Base-by-base conservation (phyloP, 148 eudicot genomes). In the Limonium bicolor region DNA sequence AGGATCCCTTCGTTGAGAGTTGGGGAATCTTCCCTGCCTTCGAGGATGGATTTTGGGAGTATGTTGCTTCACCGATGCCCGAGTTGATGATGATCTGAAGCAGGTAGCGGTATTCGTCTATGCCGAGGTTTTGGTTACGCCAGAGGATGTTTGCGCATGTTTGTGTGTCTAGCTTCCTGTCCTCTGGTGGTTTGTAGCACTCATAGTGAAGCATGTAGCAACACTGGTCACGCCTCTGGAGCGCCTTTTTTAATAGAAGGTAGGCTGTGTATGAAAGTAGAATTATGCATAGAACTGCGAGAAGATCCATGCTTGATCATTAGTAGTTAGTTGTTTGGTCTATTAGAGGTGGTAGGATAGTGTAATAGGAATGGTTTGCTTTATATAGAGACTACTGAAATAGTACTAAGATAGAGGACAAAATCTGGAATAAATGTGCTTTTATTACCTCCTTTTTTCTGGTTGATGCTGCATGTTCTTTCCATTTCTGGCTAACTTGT, bases 131-230 rank as follows among this genome's bases (percentile, higher is more conserved):
- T 35, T 51, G 62, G 73, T 71, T 71, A 0, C 78, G 67, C 12
- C 63, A 45, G 1, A 66, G 56, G 13, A 74, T 55, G 12, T 49
- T 23, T 12, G 73, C 73, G 19, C 68, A 60, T 2, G 6, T 25
- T 48, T 63, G 59, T 2, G 82, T 74, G 71, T 46, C 59, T 8
- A 79, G 53, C 59, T 31, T 68, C 39, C 76, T 50, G 11, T 62
- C 73, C 25, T 71, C 71, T 3, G 82, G 51, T 20, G 87, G 68
- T 58, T 65, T 71, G 61, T 59, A 74, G 68, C 87, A 79, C 51
- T 68, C 82, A 46, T 79, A 79, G 28, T 58, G 56, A 50, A 74
- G 62, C 70, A 79, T 74, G 63, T 79, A 79, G 56, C 82, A 74
- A 49, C 56, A 26, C 32, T 71, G 61, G 15, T 48, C 69, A 44